Conservation (phyloP, 495 filamentous ascomycete species). For the Penicillium roqueforti region DNA sequence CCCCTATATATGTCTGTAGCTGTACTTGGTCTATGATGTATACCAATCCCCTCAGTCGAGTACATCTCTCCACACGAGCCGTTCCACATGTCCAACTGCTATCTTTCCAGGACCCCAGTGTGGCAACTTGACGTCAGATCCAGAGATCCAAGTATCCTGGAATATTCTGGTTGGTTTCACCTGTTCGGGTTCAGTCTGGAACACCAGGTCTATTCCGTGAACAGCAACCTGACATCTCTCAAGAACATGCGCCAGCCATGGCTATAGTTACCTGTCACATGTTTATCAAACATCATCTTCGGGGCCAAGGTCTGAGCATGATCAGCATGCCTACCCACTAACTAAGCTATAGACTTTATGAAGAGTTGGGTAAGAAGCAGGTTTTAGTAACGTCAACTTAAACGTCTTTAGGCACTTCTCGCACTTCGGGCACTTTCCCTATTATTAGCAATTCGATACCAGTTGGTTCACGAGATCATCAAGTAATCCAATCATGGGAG, state of each 20-base stretch:
- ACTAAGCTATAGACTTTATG: too few relatives aligned
- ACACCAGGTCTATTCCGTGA: background rate
- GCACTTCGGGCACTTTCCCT: background rate
- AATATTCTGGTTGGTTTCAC: background rate
- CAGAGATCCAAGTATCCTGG: background rate
- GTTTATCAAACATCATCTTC: background rate
- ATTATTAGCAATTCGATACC: background rate
- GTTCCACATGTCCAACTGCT: slow-evolving; percentile 7
- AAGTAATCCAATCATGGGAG: background rate
- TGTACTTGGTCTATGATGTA: background rate
- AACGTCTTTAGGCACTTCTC: background rate
- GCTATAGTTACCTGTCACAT: background rate
- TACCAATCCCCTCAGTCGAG: background rate
- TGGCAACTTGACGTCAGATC: slow-evolving; percentile 30
- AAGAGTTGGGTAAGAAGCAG: background rate
- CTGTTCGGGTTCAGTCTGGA: background rate
- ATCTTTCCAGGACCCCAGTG: slow-evolving; percentile 3
- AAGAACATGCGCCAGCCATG: background rate
- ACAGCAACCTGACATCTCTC: too few relatives aligned
- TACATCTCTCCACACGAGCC: slow-evolving; percentile 4
- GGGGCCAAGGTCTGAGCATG: background rate
- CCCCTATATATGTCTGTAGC: background rate
- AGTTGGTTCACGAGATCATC: background rate
- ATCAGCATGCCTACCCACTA: background rate
- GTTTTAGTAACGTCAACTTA: background rate